Evolutionary conservation across 169 alveolate genomes (phyloP).

Genomic region (Eimeria zaria): DNA sequence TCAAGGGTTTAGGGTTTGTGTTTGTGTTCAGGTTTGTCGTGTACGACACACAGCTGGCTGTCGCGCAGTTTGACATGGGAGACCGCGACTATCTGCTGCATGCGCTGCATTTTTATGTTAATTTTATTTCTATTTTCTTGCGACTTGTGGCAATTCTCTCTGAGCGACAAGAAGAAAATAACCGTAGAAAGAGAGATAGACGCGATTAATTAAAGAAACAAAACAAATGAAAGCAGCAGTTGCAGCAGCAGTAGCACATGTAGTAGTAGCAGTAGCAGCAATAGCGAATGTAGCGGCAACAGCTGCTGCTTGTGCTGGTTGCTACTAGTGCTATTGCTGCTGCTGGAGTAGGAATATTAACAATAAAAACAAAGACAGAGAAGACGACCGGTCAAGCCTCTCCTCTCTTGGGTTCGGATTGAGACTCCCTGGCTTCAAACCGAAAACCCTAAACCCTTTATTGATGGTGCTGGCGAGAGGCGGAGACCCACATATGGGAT

Average conservation of each 20-base stretch:
- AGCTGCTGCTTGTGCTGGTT: not conserved
- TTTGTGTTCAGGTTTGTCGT: slow-evolving; percentile 62
- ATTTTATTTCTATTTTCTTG: slow-evolving; percentile 31
- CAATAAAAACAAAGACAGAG: not conserved
- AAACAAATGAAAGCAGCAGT: no score
- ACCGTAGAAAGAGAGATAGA: slow-evolving; percentile 50
- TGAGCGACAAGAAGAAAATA: slow-evolving; percentile 42
- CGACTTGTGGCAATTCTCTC: slow-evolving; percentile 66
- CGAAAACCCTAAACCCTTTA: slow-evolving; percentile 1
- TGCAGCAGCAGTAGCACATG: not conserved
- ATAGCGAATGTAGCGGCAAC: not conserved
- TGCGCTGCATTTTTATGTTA: slow-evolving; percentile 61
- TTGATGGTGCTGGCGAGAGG: not conserved
- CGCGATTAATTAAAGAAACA: not conserved
- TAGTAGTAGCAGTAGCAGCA: not conserved
- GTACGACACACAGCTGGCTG: slow-evolving; percentile 79
- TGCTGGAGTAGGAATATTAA: not conserved
- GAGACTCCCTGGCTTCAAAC: not conserved
- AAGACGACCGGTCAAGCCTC: not conserved
- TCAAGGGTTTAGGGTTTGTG: not conserved
- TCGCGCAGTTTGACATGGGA: slow-evolving; percentile 50
- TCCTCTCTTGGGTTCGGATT: not conserved
- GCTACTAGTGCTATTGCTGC: not conserved
- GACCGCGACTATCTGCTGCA: slow-evolving; percentile 68
- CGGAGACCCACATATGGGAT: not conserved